A percentile compares a stretch with the other conserved stretches of the same genome.
Conservation (phyloP, 805 yeast species). For the Starmera amethionina region DNA sequence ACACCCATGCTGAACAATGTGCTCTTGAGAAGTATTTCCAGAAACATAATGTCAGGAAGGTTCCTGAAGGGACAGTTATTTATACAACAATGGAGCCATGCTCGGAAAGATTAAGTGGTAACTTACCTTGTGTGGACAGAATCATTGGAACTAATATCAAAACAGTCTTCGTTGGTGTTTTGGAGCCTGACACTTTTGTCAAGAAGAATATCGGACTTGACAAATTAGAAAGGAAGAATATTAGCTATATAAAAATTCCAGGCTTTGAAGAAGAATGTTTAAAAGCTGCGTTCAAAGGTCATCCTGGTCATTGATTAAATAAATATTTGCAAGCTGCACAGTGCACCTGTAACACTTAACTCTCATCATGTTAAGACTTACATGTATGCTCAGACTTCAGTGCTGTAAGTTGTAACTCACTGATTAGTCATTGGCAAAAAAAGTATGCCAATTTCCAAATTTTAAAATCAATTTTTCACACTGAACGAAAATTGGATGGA, state of each 20-base stretch:
- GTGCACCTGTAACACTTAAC: background rate
- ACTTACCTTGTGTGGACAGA: conserved; percentile 78
- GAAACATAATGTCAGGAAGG: conserved; percentile 22
- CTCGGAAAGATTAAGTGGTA: conserved; percentile 80
- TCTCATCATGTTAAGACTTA: too few relatives aligned
- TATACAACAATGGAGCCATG: conserved; percentile 99
- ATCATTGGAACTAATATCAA: conserved; percentile 48
- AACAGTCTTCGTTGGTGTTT: conserved; percentile 83
- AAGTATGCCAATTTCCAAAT: too few relatives aligned
- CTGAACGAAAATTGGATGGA: too few relatives aligned
- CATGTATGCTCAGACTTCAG: too few relatives aligned
- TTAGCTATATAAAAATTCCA: conserved; percentile 70
- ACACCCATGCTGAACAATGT: conserved; percentile 96
- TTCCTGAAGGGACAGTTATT: conserved; percentile 71
- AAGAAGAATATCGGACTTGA: conserved; percentile 55
- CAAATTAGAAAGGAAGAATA: conserved; percentile 43
- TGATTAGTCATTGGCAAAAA: too few relatives aligned
- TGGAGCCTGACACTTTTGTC: conserved; percentile 89
- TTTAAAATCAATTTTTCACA: too few relatives aligned
- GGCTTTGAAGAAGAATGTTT: conserved; percentile 72
- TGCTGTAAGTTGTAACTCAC: too few relatives aligned
- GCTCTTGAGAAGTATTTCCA: conserved; percentile 68
- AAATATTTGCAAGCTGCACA: conserved; percentile 12
- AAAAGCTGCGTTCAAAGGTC: conserved; percentile 67
- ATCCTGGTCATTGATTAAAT: conserved; percentile 16